Conservation (phyloP, 805 yeast genomes). For the Diddensiella transvaalensis region DNA sequence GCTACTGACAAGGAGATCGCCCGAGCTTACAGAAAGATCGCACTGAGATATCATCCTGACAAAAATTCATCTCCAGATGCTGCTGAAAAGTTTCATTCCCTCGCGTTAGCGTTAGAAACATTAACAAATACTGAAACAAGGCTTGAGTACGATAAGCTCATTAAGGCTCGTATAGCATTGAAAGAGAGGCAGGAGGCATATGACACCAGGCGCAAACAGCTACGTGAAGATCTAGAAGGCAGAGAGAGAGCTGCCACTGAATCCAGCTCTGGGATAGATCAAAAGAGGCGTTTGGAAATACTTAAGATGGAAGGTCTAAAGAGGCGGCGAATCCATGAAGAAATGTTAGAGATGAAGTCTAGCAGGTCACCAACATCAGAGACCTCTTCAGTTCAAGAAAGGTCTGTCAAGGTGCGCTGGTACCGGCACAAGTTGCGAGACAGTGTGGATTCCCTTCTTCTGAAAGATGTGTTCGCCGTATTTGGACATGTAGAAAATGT, state of each 20-base stretch:
- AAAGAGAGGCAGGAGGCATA: constrained; percentile 12
- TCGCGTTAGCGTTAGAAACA: constrained; percentile 26
- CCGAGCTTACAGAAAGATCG: constrained; percentile 88
- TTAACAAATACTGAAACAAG: constrained; percentile 16
- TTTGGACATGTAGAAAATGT: constrained; percentile 6
- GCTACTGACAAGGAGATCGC: constrained; percentile 83
- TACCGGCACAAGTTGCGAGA: neutral
- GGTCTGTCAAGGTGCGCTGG: neutral
- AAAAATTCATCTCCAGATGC: constrained; percentile 29
- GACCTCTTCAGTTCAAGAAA: neutral
- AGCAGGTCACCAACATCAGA: neutral
- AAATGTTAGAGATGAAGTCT: neutral
- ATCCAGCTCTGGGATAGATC: neutral
- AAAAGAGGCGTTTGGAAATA: constrained; percentile 17
- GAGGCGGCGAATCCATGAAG: constrained; percentile 14
- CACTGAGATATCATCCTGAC: constrained; percentile 54
- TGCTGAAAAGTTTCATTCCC: constrained; percentile 25
- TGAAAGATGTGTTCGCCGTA: neutral
- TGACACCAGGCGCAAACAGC: constrained; percentile 15
- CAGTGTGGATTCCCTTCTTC: neutral
- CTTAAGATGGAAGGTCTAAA: constrained; percentile 20
- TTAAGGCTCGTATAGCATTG: constrained; percentile 15
- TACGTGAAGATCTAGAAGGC: constrained; percentile 25
- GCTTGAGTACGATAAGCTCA: constrained; percentile 20
- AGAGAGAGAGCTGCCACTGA: constrained; percentile 22